Conservation (phyloP, 139 green algal genomes). For the Micractinium conductrix region DNA sequence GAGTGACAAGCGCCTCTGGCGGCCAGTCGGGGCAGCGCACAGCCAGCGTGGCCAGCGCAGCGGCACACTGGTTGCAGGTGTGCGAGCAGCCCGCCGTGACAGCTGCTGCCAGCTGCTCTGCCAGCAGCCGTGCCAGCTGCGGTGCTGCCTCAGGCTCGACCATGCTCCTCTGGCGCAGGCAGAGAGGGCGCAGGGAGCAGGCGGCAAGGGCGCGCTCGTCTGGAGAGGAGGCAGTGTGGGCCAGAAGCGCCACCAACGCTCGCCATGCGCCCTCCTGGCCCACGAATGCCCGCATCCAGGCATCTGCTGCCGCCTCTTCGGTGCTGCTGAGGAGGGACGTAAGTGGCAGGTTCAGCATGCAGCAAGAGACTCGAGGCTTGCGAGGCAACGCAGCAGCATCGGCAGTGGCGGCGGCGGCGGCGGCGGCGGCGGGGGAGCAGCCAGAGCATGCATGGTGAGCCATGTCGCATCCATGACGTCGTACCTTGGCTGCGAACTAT, state of each 20-base stretch:
- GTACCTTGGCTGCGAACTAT: too few species aligned
- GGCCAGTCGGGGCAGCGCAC: slow-evolving; percentile 34
- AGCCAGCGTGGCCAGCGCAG: slow-evolving; percentile 32
- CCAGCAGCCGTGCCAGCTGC: background rate
- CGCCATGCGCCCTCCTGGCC: background rate
- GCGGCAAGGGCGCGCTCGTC: slow-evolving; percentile 29
- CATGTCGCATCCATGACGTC: too few species aligned
- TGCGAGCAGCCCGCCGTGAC: slow-evolving; percentile 16
- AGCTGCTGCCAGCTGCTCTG: background rate
- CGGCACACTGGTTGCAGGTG: slow-evolving; percentile 33
- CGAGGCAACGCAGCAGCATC: background rate
- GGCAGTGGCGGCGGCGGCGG: background rate
- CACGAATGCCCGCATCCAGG: background rate
- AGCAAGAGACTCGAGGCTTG: background rate
- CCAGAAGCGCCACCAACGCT: background rate
- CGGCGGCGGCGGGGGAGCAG: background rate
- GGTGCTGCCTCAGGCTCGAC: background rate
- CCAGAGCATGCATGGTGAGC: background rate
- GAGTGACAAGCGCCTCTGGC: slow-evolving; percentile 23
- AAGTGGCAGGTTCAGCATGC: background rate
- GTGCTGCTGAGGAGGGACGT: background rate
- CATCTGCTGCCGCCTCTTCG: slow-evolving; percentile 1
- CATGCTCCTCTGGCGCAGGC: background rate
- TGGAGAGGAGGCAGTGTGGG: background rate
- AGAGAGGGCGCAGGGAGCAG: background rate